Percentiles rank a stretch among this genome's conserved stretches.
phyloP scores from a whole-genome alignment of 192 early-diverging fungal genomes.

The Podila horticola region DNA sequence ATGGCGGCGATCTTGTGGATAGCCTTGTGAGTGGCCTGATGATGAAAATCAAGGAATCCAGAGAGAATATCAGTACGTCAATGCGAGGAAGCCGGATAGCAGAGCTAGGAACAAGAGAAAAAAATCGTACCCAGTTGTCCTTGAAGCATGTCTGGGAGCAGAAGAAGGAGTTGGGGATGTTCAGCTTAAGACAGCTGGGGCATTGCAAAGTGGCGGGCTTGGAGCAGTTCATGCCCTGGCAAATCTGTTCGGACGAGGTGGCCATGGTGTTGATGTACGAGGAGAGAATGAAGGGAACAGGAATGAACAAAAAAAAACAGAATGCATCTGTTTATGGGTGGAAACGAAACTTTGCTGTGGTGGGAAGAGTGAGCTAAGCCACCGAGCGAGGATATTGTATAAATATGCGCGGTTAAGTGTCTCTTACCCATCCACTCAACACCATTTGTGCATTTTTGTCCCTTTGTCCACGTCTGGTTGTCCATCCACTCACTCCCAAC shows the following conservation, averaged over 20 bases:
- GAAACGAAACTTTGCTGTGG: neutral
- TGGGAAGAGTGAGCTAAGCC: neutral
- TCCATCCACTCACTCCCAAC: too few species aligned
- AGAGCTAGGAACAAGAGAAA: too few species aligned
- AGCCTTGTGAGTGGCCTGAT: slow-evolving; percentile 38
- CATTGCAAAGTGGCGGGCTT: slow-evolving; percentile 80
- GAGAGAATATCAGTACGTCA: too few species aligned
- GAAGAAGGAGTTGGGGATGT: slow-evolving; percentile 73
- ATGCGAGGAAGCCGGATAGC: too few species aligned
- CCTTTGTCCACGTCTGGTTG: too few species aligned
- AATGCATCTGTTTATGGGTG: neutral
- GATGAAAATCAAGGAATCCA: too few species aligned
- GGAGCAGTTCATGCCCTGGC: slow-evolving; percentile 63
- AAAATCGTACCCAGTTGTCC: slow-evolving; percentile 68
- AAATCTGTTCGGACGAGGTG: slow-evolving; percentile 34
- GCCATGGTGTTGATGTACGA: slow-evolving; percentile 4
- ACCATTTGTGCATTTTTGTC: too few species aligned
- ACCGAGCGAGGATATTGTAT: too few species aligned
- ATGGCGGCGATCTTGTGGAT: slow-evolving; percentile 46
- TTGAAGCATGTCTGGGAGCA: slow-evolving; percentile 88
- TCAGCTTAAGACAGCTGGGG: slow-evolving; percentile 82
- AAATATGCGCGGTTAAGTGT: neutral
- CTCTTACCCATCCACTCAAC: neutral
- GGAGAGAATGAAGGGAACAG: neutral
- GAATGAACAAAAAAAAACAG: slow-evolving; percentile 1